Evolutionary conservation across 345 rosid genomes (phyloP), one percentile per base, ranked within the genome.

Genomic region (Citrus medica): DNA sequence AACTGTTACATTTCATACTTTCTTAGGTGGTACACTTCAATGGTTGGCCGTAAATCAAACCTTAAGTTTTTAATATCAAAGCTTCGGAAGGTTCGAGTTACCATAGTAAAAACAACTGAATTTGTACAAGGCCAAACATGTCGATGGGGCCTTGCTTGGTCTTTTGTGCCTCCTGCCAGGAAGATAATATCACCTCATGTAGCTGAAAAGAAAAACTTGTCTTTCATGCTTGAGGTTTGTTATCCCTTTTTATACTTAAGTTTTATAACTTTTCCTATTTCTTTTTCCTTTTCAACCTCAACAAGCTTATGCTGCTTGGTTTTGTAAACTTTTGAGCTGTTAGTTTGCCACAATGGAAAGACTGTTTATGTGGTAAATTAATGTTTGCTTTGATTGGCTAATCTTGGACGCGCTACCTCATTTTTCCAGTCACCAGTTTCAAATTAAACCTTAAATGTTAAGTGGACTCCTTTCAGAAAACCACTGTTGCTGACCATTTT

Each of bases 81-180:
- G 87, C 98, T 96, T 70, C 82, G 95, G 64, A 88, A 87, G 64
- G 92, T 84, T 24, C 87, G 97, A 73, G 97, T 80, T 53, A 89
- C 97, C 48, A 60, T 92, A 64, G 95, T 96, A 60, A 94, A 91
- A 86, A 90, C 98, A 69, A 94, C 93, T 69, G 97, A 96, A 76
- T 96, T 94, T 84, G 89, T 90, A 60, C 95, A 96, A 82, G 99
- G 99, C 14, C 90, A 89, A 82, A 92, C 99, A 68, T 86, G 91
- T 69, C 91, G 97, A 65, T 94, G 98, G 98, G 97, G 98, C 59
- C 90, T 96, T 73, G 98, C 97, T 60, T 94, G 97, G 97, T 94
- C 98, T 61, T 92, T 91, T 74, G 68, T 91, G 75, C 93, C 96
- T 74, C 89, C 91, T 46, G 63, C 80, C 82, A 85, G 78, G 88